Evolutionary conservation across 352 stramenopile species (phyloP), one percentile per base, ranked within the genome.

Genomic region (Phytophthora ramorum): DNA sequence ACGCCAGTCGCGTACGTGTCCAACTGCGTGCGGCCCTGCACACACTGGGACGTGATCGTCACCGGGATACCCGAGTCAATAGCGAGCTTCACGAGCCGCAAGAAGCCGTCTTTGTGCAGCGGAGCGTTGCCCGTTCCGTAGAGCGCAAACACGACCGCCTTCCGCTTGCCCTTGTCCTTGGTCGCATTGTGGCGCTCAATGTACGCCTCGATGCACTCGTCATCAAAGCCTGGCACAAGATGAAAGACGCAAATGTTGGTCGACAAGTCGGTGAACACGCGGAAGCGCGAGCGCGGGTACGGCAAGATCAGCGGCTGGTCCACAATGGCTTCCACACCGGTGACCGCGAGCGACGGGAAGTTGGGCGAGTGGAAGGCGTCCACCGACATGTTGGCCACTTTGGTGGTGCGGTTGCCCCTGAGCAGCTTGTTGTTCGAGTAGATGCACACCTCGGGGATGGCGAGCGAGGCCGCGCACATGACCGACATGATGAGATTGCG

Each of bases 291-390:
- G n/a, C 85, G 81, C 20, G 96, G 87, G 59, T 96, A 97, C 30
- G 91, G 90, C 43, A 97, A 74, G 53, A 97, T 86, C 10, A 98
- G 59, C 55, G 95, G 84, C 48, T 97, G 83, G 66, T 97, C 92
- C 47, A 98, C 87, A 6, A 93, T 89, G 41, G 98, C 97, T 52
- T 91, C 92, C 17, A 98, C 95, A 24, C 94, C 96, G n/a, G 98
- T 96, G 14, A 81, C 87, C 13, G 96, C 97, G 14, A 99, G 79
- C 6, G 92, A 84, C 20, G 96, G 91, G 63, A 98, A 96, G 76
- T 99, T 99, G 28, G 96, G 97, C 54, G 92, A 98, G 66, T 98
- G 93, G 88, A 99, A 99, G 17, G 97, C 97, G 60, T 97, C 79
- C 14, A 99, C 83, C n/a, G 79, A 81, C 74, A 95, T 88, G 58